Conservation (phyloP, 345 rosid genomes). For the Odontarrhena argentea region DNA sequence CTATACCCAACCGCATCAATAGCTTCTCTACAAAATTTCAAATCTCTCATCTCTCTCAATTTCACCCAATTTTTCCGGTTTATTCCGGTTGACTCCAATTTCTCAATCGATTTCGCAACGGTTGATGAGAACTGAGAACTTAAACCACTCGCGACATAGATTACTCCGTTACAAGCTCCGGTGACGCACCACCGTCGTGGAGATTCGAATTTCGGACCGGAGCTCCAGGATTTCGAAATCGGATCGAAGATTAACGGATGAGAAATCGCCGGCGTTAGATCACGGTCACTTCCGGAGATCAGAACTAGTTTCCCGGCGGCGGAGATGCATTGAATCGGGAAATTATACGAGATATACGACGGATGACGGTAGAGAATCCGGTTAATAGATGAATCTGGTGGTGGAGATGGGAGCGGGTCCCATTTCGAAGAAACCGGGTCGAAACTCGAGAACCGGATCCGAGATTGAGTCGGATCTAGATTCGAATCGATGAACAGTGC, state of each 20-base stretch:
- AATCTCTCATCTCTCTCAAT: constrained; percentile 45
- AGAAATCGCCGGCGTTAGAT: constrained; percentile 51
- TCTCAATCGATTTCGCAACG: constrained; percentile 52
- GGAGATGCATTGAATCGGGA: constrained; percentile 52
- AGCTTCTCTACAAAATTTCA: constrained; percentile 59
- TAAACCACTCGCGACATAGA: constrained; percentile 55
- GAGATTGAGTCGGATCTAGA: background rate
- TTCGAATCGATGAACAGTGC: constrained; percentile 42
- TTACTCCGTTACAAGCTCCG: constrained; percentile 40
- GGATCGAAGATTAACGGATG: constrained; percentile 55
- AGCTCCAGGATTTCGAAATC: constrained; percentile 36
- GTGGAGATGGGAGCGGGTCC: constrained; percentile 48
- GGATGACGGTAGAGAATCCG: constrained; percentile 56
- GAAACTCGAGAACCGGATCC: constrained; percentile 40
- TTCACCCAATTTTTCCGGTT: constrained; percentile 45
- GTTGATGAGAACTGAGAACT: constrained; percentile 41
- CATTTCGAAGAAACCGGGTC: constrained; percentile 54
- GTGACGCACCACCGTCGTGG: constrained; percentile 61
- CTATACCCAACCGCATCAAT: constrained; percentile 53
- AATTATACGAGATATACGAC: constrained; percentile 46
- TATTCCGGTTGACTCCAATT: constrained; percentile 39
- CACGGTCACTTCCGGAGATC: constrained; percentile 46
- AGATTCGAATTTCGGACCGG: constrained; percentile 43
- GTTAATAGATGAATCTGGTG: constrained; percentile 41
- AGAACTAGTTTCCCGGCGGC: constrained; percentile 48